Conservation (phyloP, 352 stramenopile species). For the Globisporangium viniferum region DNA sequence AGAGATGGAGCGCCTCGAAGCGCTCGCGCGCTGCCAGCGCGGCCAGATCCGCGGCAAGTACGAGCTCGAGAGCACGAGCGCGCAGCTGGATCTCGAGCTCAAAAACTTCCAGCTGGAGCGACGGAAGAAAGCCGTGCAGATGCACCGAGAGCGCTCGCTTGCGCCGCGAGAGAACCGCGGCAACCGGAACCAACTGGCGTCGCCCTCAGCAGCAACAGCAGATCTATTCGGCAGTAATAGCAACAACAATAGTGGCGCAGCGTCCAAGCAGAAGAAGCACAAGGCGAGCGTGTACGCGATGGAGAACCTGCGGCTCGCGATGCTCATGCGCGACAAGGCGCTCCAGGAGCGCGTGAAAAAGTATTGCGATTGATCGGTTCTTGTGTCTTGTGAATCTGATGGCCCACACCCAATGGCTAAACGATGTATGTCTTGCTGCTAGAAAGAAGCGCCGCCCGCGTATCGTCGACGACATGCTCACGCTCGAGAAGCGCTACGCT, state of each 20-base stretch:
- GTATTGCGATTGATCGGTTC: conserved; percentile 14
- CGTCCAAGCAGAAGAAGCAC: conserved; percentile 1
- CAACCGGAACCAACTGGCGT: conserved; percentile 4
- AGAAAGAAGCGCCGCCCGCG: conserved; percentile 52
- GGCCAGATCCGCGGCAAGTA: conserved; percentile 56
- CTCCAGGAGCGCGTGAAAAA: conserved; percentile 37
- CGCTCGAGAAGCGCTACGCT: conserved; percentile 53
- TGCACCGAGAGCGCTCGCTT: conserved; percentile 14
- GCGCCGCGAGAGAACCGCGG: neutral
- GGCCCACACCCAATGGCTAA: neutral
- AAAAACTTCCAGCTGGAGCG: conserved; percentile 43
- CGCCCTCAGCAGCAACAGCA: conserved; percentile 8
- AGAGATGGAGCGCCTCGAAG: conserved; percentile 93
- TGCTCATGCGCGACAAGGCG: conserved; percentile 41
- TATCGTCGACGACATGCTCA: conserved; percentile 73
- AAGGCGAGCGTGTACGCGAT: conserved; percentile 48
- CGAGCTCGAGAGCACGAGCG: conserved; percentile 32
- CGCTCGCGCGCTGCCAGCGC: conserved; percentile 91
- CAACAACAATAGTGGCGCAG: neutral
- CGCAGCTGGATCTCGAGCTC: conserved; percentile 52
- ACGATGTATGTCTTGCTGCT: neutral
- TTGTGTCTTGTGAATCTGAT: neutral
- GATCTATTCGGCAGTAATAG: neutral
- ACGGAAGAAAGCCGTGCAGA: conserved; percentile 3
- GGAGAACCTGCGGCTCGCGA: conserved; percentile 58